Evolutionary conservation across 176 grass and related monocot species (phyloP).

Genomic region (Luzula sylvatica): DNA sequence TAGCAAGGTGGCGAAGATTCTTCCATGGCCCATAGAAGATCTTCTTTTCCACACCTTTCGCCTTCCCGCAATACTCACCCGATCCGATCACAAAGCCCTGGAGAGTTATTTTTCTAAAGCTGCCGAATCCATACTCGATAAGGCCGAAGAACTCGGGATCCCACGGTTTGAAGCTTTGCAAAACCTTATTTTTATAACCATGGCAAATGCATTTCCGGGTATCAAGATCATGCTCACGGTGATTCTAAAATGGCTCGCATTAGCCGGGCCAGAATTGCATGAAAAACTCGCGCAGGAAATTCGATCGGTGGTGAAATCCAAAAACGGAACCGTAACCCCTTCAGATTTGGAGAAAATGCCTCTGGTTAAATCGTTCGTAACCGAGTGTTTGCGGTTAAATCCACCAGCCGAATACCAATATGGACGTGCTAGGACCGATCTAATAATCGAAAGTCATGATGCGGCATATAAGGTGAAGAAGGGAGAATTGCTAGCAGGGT

Average conservation of each 20-base stretch:
- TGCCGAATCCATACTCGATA: constrained; percentile 6
- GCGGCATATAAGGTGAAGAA: constrained; percentile 19
- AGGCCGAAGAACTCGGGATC: constrained; percentile 11
- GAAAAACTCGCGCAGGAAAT: constrained; percentile 13
- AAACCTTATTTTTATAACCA: constrained; percentile 29
- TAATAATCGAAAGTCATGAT: constrained; percentile 26
- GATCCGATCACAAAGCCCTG: constrained; percentile 17
- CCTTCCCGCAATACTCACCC: constrained; percentile 10
- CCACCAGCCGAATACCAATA: constrained; percentile 32
- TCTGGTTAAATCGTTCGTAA: constrained; percentile 29
- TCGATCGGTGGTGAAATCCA: constrained; percentile 9
- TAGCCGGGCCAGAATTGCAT: constrained; percentile 1
- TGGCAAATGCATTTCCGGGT: constrained; percentile 21
- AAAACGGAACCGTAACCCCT: constrained; percentile 11
- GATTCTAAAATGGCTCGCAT: constrained; percentile 13
- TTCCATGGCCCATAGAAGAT: constrained; percentile 26
- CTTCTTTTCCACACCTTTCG: constrained; percentile 26
- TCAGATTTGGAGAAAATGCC: constrained; percentile 22
- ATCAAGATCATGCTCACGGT: constrained; percentile 17
- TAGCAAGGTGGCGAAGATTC: background rate
- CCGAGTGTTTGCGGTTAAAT: constrained; percentile 26
- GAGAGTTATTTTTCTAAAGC: constrained; percentile 15
- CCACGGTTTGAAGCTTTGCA: constrained; percentile 19
- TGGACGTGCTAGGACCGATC: constrained; percentile 26
- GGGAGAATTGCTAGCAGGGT: constrained; percentile 31